Conservation (phyloP, 768 basidiomycete species). For the Tubosaeta brunneosetosa region DNA sequence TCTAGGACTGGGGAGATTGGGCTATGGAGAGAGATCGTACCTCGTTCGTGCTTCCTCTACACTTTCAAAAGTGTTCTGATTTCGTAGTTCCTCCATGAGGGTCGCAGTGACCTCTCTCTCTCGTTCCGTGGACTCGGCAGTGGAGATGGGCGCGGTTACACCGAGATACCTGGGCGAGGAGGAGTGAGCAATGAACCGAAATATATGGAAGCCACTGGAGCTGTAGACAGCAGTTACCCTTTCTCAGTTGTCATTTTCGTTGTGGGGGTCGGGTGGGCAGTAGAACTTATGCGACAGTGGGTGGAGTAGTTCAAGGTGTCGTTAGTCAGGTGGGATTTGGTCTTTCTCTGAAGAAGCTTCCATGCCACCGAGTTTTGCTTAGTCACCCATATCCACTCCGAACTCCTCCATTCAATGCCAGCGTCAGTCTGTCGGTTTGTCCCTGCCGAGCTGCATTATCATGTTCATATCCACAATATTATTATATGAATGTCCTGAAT, state of each 20-base stretch:
- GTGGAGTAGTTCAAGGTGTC: slow-evolving; percentile 6
- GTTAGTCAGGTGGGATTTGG: slow-evolving; percentile 13
- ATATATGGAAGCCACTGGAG: slow-evolving; percentile 3
- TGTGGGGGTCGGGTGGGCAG: slow-evolving; percentile 4
- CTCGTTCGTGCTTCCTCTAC: slow-evolving; percentile 84
- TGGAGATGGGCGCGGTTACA: slow-evolving; percentile 84
- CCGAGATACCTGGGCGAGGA: slow-evolving; percentile 56
- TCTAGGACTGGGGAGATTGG: slow-evolving; percentile 3
- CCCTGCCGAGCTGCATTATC: no score
- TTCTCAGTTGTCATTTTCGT: slow-evolving; percentile 39
- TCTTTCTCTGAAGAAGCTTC: slow-evolving; percentile 1
- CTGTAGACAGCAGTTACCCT: slow-evolving; percentile 28
- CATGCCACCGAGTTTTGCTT: slow-evolving; percentile 19
- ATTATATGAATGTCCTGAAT: no score
- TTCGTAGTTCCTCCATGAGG: slow-evolving; percentile 85
- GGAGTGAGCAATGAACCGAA: slow-evolving; percentile 9
- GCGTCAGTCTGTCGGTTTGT: no score
- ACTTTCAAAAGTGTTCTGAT: slow-evolving; percentile 84
- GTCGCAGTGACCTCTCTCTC: slow-evolving; percentile 81
- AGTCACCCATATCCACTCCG: slow-evolving; percentile 12
- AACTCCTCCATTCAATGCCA: not conserved
- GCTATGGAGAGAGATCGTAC: slow-evolving; percentile 39
- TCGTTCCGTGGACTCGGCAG: slow-evolving; percentile 63
- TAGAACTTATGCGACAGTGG: slow-evolving; percentile 9
- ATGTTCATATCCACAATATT: not conserved